These are phyloP conservation scores for Kuraishia floccosa DNA, from an alignment of 805 yeast genomes.

Conservation along the genomic window DNA sequence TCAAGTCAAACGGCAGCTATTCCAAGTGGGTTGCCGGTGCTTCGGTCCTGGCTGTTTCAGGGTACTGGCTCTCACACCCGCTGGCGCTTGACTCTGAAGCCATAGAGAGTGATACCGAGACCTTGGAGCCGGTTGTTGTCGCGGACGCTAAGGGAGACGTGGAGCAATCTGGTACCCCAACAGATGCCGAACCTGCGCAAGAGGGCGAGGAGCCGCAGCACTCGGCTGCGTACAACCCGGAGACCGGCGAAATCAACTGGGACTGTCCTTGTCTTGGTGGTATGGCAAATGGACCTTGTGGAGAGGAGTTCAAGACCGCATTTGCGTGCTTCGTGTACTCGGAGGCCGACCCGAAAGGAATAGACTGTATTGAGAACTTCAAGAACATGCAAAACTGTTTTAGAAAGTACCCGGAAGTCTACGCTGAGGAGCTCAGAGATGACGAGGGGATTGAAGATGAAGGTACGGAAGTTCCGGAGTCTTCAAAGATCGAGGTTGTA, in stretches of 20 bases:
- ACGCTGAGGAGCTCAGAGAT: slow-evolving; percentile 82
- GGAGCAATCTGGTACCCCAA: too few relatives aligned
- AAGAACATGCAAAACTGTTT: slow-evolving; percentile 90
- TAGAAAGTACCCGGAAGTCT: slow-evolving; percentile 84
- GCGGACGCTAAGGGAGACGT: too few relatives aligned
- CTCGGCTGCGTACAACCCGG: slow-evolving; percentile 82
- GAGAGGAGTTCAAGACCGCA: slow-evolving; percentile 89
- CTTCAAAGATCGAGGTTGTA: background rate
- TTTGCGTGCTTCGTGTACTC: slow-evolving; percentile 93
- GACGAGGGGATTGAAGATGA: slow-evolving; percentile 38
- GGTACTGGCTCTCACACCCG: too few relatives aligned
- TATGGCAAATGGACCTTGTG: slow-evolving; percentile 98
- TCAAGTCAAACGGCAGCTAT: too few relatives aligned
- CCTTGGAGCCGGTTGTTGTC: too few relatives aligned
- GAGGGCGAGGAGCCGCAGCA: slow-evolving; percentile 25
- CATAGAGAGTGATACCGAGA: too few relatives aligned
- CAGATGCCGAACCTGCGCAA: too few relatives aligned
- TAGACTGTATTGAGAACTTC: slow-evolving; percentile 88
- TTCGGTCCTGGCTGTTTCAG: too few relatives aligned
- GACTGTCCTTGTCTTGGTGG: slow-evolving; percentile 99
- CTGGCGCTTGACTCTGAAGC: too few relatives aligned
- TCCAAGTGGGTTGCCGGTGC: too few relatives aligned
- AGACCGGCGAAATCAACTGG: slow-evolving; percentile 99
- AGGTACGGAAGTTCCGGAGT: background rate
- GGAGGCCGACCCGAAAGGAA: slow-evolving; percentile 90